These are phyloP conservation scores for Colletotrichum agaves DNA, from an alignment of 2,329 filamentous ascomycete genomes.

Conservation along the genomic window DNA sequence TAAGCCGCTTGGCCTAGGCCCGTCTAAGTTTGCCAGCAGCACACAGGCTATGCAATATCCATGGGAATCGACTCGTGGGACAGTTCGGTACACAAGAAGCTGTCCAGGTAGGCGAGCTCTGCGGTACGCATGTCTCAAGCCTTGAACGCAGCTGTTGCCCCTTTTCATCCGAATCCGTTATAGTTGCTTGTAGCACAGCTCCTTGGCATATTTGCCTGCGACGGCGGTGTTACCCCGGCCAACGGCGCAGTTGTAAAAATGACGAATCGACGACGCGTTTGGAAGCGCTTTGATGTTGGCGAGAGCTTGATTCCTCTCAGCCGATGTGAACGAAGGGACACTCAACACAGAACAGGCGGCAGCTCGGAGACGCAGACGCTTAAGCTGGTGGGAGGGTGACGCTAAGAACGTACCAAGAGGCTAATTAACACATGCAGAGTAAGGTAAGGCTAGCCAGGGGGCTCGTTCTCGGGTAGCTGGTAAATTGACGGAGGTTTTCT, in stretches of 20 bases:
- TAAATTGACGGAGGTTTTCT: too few relatives aligned
- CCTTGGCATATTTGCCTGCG: conserved; percentile 2
- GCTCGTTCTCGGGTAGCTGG: background rate
- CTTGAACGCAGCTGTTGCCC: conserved; percentile 10
- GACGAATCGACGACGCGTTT: background rate
- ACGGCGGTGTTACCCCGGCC: conserved; percentile 1
- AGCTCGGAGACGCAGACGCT: conserved; percentile 5
- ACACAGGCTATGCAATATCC: background rate
- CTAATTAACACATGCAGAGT: conserved; percentile 26
- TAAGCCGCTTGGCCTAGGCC: conserved; percentile 11
- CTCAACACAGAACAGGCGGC: conserved; percentile 12
- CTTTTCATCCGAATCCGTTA: conserved; percentile 6
- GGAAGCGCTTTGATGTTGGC: background rate
- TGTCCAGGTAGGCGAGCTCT: background rate
- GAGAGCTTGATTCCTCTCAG: conserved; percentile 17
- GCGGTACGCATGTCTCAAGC: background rate
- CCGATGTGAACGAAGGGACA: conserved; percentile 25
- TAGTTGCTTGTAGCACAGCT: conserved; percentile 8
- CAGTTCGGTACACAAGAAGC: background rate
- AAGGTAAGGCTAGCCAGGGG: conserved; percentile 19
- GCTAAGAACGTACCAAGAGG: conserved; percentile 14
- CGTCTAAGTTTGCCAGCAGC: conserved; percentile 6
- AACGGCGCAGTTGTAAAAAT: conserved; percentile 11
- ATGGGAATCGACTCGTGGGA: background rate
- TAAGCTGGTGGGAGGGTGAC: conserved; percentile 14